These are phyloP conservation scores for Leccinum solheimii DNA, from an alignment of 1,284 basidiomycete species.

Conservation along the genomic window DNA sequence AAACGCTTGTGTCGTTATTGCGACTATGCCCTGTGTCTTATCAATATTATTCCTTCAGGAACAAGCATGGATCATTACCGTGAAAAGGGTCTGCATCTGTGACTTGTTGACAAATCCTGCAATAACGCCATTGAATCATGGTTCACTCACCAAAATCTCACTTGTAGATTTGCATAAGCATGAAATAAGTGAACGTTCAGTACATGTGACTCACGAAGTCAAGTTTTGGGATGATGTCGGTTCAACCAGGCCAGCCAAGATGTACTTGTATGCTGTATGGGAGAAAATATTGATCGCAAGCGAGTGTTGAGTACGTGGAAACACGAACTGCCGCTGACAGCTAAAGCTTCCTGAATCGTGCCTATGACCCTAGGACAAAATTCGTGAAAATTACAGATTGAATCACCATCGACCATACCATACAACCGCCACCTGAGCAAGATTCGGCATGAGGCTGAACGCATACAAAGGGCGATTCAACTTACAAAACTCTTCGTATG, in stretches of 20 bases:
- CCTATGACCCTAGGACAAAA: background rate
- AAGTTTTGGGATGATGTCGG: background rate
- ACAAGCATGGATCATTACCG: background rate
- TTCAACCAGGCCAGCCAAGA: background rate
- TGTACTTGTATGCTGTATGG: background rate
- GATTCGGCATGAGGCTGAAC: background rate
- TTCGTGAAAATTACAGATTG: background rate
- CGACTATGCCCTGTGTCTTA: slow-evolving; percentile 1
- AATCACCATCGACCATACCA: background rate
- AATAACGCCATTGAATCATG: background rate
- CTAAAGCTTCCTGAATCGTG: background rate
- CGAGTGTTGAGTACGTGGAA: background rate
- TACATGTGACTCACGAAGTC: background rate
- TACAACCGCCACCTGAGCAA: background rate
- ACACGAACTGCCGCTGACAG: background rate
- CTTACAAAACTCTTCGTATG: slow-evolving; percentile 13
- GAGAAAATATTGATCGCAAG: background rate
- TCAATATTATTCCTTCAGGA: background rate
- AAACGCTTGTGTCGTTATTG: slow-evolving; percentile 15
- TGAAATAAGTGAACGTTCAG: background rate
- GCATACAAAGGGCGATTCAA: background rate
- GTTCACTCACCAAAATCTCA: background rate
- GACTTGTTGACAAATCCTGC: background rate
- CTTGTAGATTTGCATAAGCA: background rate
- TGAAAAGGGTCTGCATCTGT: slow-evolving; percentile 3